Evolutionary conservation across 345 rosid genomes (phyloP), one percentile per base, ranked within the genome.

Genomic region (Dovyalis caffra): DNA sequence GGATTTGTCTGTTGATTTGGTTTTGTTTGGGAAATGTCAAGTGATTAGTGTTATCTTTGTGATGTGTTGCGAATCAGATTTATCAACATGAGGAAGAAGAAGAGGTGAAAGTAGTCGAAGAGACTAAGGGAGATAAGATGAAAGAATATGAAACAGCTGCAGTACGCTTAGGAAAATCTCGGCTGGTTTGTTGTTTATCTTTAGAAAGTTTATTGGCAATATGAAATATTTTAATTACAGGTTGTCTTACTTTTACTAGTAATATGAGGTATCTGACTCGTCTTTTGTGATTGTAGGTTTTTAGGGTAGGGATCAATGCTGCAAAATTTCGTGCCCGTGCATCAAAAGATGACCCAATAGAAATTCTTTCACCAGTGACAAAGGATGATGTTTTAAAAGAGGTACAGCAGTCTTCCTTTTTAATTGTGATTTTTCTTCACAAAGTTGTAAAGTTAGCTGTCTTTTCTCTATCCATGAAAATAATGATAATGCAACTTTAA

Each of bases 61-160:
- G 31, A 60, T 45, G 25, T 26, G 15, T 32, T 31, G 25, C 47
- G 70, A 40, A 49, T 74, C 82, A 95, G 98, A 84, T 92, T 73
- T 88, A 85, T 76, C 92, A 90, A 74, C 89, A 81, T 8, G 81
- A 80, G 82, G 99, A 95, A 78, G 91, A 74, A 72, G 93, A 87
- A 70, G 94, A 83, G 85, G 90, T 93, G 64, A 87, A 89, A 80
- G 94, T 90, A 29, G 91, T 86, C 56, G 76, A 74, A 25, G 87
- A 90, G 64, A 79, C 73, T 9, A 83, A 56, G 58, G 82, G 88
- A 76, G 86, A 85, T 81, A 85, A 66, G 79, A 75, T 81, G 15
- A 91, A 85, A 67, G 95, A 89, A 76, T 88, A 87, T 79, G 91
- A 93, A 79, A 83, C 81, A 74, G 97, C 99, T 9, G 97, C 98